phyloP scores from a whole-genome alignment of 2,329 filamentous ascomycete species.

The Microdochium trichocladiopsis region DNA sequence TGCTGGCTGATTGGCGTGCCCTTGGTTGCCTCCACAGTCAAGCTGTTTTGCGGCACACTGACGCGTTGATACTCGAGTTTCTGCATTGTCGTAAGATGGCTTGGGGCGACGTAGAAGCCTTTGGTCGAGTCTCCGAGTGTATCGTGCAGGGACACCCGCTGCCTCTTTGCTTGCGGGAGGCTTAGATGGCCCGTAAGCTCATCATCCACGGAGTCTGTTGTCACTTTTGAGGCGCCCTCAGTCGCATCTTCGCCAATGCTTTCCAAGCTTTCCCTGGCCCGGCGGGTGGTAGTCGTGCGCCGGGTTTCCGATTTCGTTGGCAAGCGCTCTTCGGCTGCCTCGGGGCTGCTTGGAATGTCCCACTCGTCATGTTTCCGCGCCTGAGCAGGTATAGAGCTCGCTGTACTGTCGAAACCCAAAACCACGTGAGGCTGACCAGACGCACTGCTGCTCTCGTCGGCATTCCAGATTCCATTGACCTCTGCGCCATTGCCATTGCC shows the following conservation, averaged over 20 bases:
- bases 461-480: slow-evolving; percentile 1
- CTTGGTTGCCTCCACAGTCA: background rate
- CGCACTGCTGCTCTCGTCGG: slow-evolving; percentile 8
- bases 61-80: slow-evolving; percentile 22
- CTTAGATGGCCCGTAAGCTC: slow-evolving; percentile 2
- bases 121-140: slow-evolving; percentile 9
- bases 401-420: no score
- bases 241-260: background rate
- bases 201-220: no score
- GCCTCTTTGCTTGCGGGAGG: slow-evolving; percentile 7
- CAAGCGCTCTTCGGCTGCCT: slow-evolving; percentile 4
- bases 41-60: slow-evolving; percentile 10
- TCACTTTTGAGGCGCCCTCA: background rate
- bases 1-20: background rate
- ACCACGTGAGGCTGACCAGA: no score
- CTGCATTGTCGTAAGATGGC: slow-evolving; percentile 23
- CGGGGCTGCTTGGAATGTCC: slow-evolving; percentile 24
- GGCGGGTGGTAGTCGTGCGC: slow-evolving; percentile 9
- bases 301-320: slow-evolving; percentile 7
- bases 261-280: slow-evolving; percentile 7
- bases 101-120: slow-evolving; percentile 20
- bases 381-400: background rate
- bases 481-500: background rate
- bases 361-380: slow-evolving; percentile 11
- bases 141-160: slow-evolving; percentile 9